Evolutionary conservation across 139 green algal genomes (phyloP).

Genomic region (Picochlorum sp.): DNA sequence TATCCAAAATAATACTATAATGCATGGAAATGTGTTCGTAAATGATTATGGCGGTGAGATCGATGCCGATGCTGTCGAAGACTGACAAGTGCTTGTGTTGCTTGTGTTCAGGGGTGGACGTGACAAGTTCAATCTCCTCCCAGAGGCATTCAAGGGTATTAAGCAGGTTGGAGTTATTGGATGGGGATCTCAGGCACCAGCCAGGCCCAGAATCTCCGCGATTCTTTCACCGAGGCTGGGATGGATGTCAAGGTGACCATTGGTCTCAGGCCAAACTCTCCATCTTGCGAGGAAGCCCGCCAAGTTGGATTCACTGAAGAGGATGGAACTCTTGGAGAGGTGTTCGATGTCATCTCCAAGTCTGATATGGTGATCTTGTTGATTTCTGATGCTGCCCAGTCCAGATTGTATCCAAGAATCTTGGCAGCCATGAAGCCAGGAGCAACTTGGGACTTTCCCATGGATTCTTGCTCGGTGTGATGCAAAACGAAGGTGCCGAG

Average conservation of each 20-base stretch:
- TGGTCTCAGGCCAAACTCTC: conserved; percentile 74
- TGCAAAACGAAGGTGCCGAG: conserved; percentile 80
- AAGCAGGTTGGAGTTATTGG: conserved; percentile 90
- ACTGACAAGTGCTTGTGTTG: background rate
- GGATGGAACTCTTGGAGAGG: conserved; percentile 90
- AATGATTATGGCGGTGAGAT: too few species aligned
- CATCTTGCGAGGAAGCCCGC: conserved; percentile 76
- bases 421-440: conserved; percentile 97
- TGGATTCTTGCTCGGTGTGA: conserved; percentile 96
- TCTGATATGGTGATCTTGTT: conserved; percentile 93
- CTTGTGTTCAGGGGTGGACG: conserved; percentile 58
- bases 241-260: conserved; percentile 87
- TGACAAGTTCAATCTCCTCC: conserved; percentile 82
- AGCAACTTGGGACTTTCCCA: conserved; percentile 94
- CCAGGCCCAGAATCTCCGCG: conserved; percentile 95
- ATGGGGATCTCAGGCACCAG: conserved; percentile 92
- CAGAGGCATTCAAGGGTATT: conserved; percentile 79
- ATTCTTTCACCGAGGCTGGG: conserved; percentile 77
- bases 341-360: conserved; percentile 81
- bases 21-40: too few species aligned
- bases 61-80: background rate
- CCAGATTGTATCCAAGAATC: conserved; percentile 90
- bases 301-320: conserved; percentile 80
- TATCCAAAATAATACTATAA: too few species aligned
- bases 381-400: conserved; percentile 96